phyloP scores from a whole-genome alignment of 768 basidiomycete species.

The Termitomyces sp. region DNA sequence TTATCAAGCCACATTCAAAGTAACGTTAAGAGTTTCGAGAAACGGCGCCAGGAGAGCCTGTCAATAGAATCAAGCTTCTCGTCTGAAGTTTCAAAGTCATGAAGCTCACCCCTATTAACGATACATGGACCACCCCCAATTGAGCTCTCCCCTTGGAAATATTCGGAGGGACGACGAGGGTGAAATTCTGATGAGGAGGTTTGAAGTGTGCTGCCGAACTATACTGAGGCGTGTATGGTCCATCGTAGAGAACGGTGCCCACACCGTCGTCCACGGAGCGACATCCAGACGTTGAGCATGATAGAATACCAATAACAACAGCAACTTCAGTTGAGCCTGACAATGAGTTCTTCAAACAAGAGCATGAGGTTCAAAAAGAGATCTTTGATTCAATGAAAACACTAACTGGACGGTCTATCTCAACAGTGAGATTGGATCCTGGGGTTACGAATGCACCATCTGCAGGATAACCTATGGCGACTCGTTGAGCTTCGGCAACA shows the following conservation, averaged over 20 bases:
- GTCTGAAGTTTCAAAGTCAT: not conserved
- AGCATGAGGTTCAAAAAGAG: not conserved
- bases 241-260: conserved; percentile 45
- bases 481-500: conserved; percentile 36
- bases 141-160: conserved; percentile 27
- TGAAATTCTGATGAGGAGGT: conserved; percentile 42
- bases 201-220: conserved; percentile 13
- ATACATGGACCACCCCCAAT: conserved; percentile 32
- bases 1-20: conserved; percentile 21
- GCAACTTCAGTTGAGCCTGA: conserved; percentile 40
- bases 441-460: conserved; percentile 27
- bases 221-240: conserved; percentile 35
- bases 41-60: conserved; percentile 30
- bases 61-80: not conserved
- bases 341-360: conserved; percentile 38
- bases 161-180: conserved; percentile 32
- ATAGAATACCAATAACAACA: conserved; percentile 39
- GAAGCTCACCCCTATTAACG: conserved; percentile 36
- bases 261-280: conserved; percentile 22
- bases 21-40: conserved; percentile 29
- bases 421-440: conserved; percentile 37
- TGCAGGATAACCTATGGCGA: conserved; percentile 37
- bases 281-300: conserved; percentile 26
- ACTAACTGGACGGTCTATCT: conserved; percentile 47
- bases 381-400: not conserved